Evolutionary conservation across 2,329 filamentous ascomycete species (phyloP).

Genomic region (Rachicladosporium sp.): DNA sequence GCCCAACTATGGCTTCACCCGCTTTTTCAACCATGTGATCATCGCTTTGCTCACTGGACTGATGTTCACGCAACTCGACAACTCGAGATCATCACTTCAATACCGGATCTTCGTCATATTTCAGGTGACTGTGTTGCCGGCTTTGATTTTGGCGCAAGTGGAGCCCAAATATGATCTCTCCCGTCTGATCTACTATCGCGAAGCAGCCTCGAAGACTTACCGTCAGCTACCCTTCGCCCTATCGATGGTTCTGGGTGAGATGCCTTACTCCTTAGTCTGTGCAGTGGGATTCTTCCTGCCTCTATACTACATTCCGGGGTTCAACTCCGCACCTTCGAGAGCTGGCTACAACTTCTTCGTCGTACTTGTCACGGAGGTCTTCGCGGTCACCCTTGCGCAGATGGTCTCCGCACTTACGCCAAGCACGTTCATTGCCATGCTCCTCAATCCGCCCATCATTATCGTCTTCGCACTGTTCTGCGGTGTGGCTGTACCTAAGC

Average conservation of each 20-base stretch:
- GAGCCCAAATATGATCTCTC: conserved; percentile 48
- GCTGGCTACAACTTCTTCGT: conserved; percentile 84
- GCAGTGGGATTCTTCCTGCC: conserved; percentile 32
- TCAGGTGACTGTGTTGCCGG: conserved; percentile 25
- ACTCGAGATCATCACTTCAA: conserved; percentile 25
- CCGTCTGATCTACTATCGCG: conserved; percentile 47
- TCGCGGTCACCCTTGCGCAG: conserved; percentile 41
- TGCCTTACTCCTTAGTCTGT: conserved; percentile 54
- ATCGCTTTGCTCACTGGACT: conserved; percentile 37
- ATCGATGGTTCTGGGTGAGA: conserved; percentile 59
- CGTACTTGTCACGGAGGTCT: conserved; percentile 65
- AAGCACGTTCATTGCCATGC: conserved; percentile 34
- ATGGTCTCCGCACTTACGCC: conserved; percentile 37
- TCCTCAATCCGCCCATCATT: conserved; percentile 29
- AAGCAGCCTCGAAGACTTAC: conserved; percentile 75
- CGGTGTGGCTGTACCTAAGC: conserved; percentile 24
- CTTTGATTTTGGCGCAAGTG: conserved; percentile 42
- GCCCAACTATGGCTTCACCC: conserved; percentile 53
- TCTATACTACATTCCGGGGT: conserved; percentile 27
- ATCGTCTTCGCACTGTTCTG: conserved; percentile 18
- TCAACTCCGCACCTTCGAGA: conserved; percentile 49
- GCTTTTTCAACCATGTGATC: conserved; percentile 43
- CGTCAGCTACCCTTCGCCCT: conserved; percentile 64
- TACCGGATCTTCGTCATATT: conserved; percentile 22
- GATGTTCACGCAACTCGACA: conserved; percentile 34